These are phyloP conservation scores for Cyclanthera cordifolia DNA, from an alignment of 306 rosid genomes.

Conservation along the genomic window DNA sequence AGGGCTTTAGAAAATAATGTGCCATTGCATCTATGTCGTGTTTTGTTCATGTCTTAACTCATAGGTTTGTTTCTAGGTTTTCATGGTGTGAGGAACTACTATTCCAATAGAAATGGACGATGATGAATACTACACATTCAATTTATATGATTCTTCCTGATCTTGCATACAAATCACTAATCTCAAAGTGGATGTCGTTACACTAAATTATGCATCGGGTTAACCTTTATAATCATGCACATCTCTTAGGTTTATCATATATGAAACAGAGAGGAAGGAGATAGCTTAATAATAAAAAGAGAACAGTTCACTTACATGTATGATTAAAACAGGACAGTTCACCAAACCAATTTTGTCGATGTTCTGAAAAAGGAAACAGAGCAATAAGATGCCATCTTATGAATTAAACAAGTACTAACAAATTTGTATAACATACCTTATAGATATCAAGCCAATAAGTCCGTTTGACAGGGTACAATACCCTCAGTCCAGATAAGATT, in stretches of 20 bases:
- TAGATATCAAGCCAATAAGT: slow-evolving; percentile 92
- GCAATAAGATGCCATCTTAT: neutral
- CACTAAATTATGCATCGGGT: neutral
- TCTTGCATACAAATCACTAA: neutral
- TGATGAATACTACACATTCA: neutral
- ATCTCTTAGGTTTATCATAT: neutral
- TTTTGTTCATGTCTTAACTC: too few relatives aligned
- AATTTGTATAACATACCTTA: slow-evolving; percentile 36
- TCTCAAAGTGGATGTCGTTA: neutral
- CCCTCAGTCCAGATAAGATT: slow-evolving; percentile 84
- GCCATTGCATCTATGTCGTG: neutral
- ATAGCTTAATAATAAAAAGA: neutral
- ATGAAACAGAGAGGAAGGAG: neutral
- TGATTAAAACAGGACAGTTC: slow-evolving; percentile 70
- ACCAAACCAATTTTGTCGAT: slow-evolving; percentile 69
- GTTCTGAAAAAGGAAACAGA: slow-evolving; percentile 40
- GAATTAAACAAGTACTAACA: neutral
- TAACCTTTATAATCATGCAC: neutral
- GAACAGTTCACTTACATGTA: slow-evolving; percentile 54
- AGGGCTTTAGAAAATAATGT: neutral
- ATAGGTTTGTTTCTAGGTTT: too few relatives aligned
- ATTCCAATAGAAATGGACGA: too few relatives aligned
- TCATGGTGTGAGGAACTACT: too few relatives aligned
- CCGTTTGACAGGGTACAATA: slow-evolving; percentile 78
- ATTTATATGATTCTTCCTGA: neutral